phyloP scores from a whole-genome alignment of 768 basidiomycete species.

The Tulasnella sp. region DNA sequence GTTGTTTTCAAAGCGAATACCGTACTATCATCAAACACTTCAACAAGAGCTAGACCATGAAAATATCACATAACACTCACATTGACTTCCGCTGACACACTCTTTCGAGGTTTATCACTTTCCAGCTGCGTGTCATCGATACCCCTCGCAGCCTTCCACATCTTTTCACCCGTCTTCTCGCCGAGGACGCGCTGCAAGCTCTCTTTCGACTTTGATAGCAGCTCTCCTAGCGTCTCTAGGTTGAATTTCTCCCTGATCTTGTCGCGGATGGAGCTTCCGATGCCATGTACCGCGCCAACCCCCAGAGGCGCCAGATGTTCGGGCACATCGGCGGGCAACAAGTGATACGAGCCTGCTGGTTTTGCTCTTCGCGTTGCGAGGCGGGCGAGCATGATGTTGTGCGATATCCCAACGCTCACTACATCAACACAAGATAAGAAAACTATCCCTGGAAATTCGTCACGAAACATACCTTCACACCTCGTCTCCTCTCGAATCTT shows the following conservation, averaged over 20 bases:
- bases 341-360: constrained; percentile 75
- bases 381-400: constrained; percentile 86
- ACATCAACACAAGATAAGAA: background rate
- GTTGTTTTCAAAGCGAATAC: constrained; percentile 78
- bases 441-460: background rate
- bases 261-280: constrained; percentile 60
- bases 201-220: constrained; percentile 48
- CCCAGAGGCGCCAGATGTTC: constrained; percentile 52
- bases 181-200: constrained; percentile 64
- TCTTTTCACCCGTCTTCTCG: constrained; percentile 64
- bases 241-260: constrained; percentile 76
- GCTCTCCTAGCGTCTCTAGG: constrained; percentile 52
- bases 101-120: constrained; percentile 75
- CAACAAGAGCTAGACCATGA: too few species aligned
- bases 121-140: constrained; percentile 70
- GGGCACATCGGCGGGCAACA: constrained; percentile 41
- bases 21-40: constrained; percentile 53
- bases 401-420: constrained; percentile 88
- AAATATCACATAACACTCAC: too few species aligned
- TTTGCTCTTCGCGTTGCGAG: constrained; percentile 86
- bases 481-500: constrained; percentile 67
- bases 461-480: constrained; percentile 54
- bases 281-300: constrained; percentile 76
- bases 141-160: constrained; percentile 75
- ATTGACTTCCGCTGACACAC: constrained; percentile 90